phyloP scores from a whole-genome alignment of 139 green algal species.

The Chlorella sp. region DNA sequence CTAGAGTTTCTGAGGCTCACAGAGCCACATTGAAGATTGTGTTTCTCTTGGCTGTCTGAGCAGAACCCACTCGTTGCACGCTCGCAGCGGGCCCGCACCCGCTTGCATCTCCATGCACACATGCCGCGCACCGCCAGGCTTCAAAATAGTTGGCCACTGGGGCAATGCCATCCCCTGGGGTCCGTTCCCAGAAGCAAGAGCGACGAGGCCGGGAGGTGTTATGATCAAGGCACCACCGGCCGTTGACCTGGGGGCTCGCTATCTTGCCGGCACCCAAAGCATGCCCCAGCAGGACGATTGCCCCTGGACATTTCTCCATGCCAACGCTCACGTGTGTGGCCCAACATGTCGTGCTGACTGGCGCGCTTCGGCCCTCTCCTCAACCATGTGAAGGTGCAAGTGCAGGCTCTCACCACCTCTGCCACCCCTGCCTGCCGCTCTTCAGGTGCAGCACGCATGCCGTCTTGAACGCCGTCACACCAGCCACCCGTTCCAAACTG shows the following conservation, averaged over 20 bases:
- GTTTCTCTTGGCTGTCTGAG: slow-evolving; percentile 90
- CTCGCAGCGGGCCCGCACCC: not conserved
- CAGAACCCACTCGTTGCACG: slow-evolving; percentile 7
- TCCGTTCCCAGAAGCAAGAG: slow-evolving; percentile 80
- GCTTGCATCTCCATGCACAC: not conserved
- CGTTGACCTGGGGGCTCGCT: slow-evolving; percentile 61
- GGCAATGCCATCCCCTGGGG: slow-evolving; percentile 47
- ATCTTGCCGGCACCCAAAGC: slow-evolving; percentile 50
- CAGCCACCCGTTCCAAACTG: no score
- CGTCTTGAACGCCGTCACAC: no score
- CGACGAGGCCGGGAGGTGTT: slow-evolving; percentile 56
- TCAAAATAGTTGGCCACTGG: slow-evolving; percentile 79
- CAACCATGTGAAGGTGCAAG: no score
- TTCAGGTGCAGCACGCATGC: no score
- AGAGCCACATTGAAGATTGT: slow-evolving; percentile 64
- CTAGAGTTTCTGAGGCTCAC: slow-evolving; percentile 86
- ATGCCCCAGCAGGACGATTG: slow-evolving; percentile 62
- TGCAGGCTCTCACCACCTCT: no score
- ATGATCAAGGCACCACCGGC: slow-evolving; percentile 67
- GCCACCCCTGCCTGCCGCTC: no score
- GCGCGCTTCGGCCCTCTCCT: no score
- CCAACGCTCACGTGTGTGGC: no score
- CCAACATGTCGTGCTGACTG: no score
- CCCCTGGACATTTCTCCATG: slow-evolving; percentile 48
- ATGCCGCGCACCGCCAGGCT: slow-evolving; percentile 34